A percentile compares a stretch with the other conserved stretches of the same genome.
Conservation (phyloP, 139 green algal genomes). For the Chlorella ohadii region DNA sequence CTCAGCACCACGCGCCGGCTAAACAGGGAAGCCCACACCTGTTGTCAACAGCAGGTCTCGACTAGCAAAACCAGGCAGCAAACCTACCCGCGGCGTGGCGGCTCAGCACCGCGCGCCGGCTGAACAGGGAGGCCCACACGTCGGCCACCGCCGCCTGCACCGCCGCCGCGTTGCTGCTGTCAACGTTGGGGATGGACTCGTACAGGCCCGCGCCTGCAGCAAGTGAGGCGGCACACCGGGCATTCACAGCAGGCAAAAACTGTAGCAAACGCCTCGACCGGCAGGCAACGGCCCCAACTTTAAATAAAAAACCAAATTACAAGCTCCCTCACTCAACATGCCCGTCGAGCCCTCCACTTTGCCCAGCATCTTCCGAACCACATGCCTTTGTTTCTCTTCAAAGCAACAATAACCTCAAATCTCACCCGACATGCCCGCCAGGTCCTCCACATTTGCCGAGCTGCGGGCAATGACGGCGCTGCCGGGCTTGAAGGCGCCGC, state of each 20-base stretch:
- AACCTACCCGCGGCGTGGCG: no score
- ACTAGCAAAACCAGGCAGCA: no score
- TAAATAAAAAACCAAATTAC: no score
- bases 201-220: slow-evolving; percentile 90
- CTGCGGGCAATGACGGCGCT: slow-evolving; percentile 78
- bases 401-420: no score
- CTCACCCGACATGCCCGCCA: slow-evolving; percentile 70
- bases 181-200: slow-evolving; percentile 88
- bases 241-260: no score
- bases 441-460: slow-evolving; percentile 95
- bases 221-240: no score
- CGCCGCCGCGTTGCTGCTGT: slow-evolving; percentile 44
- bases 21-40: slow-evolving; percentile 97
- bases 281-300: no score
- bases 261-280: background rate
- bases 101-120: slow-evolving; percentile 84
- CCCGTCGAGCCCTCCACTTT: no score
- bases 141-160: slow-evolving; percentile 65
- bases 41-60: no score
- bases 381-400: no score
- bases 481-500: slow-evolving; percentile 30
- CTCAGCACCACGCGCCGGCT: no score
- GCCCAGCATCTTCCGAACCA: no score
- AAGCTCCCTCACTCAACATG: slow-evolving; percentile 19
- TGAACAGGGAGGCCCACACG: slow-evolving; percentile 96